Evolutionary conservation across 352 stramenopile genomes (phyloP), one percentile per base, ranked within the genome.

Genomic region (Pythium pyrilobum): DNA sequence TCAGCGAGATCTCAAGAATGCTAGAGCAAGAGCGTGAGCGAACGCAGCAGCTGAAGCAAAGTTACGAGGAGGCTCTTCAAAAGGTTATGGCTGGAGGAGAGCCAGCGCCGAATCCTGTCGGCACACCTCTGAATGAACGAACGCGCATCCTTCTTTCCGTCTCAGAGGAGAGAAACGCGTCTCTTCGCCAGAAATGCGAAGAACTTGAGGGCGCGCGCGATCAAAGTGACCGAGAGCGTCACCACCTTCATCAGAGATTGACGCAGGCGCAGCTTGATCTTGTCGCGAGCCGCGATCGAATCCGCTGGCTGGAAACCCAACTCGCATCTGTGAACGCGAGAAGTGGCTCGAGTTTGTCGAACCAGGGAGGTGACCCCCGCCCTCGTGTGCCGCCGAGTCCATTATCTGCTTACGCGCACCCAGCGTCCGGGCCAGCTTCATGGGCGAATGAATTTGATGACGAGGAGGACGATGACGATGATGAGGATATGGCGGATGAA

Each of bases 21-120:
- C 63, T 94, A 16, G 77, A 92, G 47, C 75, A 88, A 58, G 74
- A 91, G 52, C 76, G 81, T 44, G 72, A 81, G 28, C 75, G 85
- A 52, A 77, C 77, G n/a, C 67, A 81, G 51, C 81, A 88, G 58
- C 80, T 92, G 40, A 92, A 90, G 52, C 67, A 81, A 34, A 90
- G 69, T 33, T 94, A 92, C 50, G 82, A 94, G 54, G 81, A 94
- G 42, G 88, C 83, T 13, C 47, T 94, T 23, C 79, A 89, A 45
- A 81, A 84, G 28, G 77, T 94, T 27, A 72, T 89, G 15, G 74
- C 74, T 28, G 64, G 51, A 54, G 58, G 49, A 9, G 62, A 69
- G 31, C 67, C 37, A 47, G 70, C 27, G 29, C 63, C 31, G 49
- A 43, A 37, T 16, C 31, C 55, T 27, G 32, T 33, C 32, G 66